Base-by-base conservation (phyloP, 331 rosid genomes). In the Quercus lobata region DNA sequence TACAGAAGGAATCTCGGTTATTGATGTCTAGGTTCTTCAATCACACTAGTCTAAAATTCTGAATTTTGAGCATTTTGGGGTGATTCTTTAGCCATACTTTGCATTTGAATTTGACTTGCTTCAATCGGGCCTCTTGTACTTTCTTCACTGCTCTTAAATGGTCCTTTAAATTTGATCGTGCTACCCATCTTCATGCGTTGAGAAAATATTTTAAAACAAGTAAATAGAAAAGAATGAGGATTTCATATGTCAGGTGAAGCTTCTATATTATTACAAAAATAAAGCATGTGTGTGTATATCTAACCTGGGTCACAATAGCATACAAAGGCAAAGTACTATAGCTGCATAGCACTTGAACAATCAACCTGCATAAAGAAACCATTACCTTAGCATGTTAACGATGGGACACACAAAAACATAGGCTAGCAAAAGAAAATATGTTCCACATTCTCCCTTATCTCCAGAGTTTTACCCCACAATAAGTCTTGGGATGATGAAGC, bases 311-410 rank as follows among this genome's bases (percentile, higher is more conserved):
- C 49, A 91, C 98, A 17, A 93, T 30, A 53, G 84, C 69, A 80
- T 93, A 93, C 24, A 91, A 73, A 29, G 97, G 98, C 74, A 93
- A 80, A 69, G 98, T 93, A 85, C 90, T 88, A 84, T 90, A 91
- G 76, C 98, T 91, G 87, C 98, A 91, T 25, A 93, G 91, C 61
- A 91, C 98, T 84, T 93, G 95, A 87, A 93, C 98, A 56, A 90
- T 83, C 73, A 83, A 80, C 25, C 98, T 90, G 93, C 88, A 72
- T 14, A 5, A 76, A 29, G 71, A 57, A 19, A 74, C 25, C 0
- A 66, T 32, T 53, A 37, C 4, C n/a, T 70, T 16, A 53, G 70
- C 75, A 66, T 24, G 30, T 16, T 5, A 58, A 21, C 9, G 5
- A 66, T 15, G 71, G 71, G 71, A 30, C 16, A 58, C 15, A 18